These are phyloP conservation scores for Tetragonia tetragonoides DNA, from an alignment of 148 eudicot species.

Conservation along the genomic window DNA sequence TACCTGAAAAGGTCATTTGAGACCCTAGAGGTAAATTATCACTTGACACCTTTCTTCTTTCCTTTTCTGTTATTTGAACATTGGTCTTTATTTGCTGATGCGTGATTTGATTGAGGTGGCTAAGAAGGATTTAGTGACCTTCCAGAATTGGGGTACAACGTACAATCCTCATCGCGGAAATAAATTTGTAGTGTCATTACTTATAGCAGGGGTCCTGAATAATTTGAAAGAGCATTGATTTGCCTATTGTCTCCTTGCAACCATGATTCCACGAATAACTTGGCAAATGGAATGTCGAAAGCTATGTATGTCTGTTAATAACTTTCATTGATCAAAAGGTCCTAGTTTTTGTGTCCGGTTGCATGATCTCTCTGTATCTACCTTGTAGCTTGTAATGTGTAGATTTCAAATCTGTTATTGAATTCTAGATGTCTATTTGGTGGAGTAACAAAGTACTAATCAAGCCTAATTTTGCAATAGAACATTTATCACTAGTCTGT, in stretches of 20 bases:
- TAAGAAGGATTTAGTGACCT: background rate
- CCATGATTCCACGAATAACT: no score
- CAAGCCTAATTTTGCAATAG: background rate
- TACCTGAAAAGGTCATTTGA: constrained; percentile 84
- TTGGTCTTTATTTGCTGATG: background rate
- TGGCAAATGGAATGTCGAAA: background rate
- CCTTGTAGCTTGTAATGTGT: background rate
- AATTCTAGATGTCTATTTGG: background rate
- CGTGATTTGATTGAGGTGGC: background rate
- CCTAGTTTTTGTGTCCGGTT: background rate
- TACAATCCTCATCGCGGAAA: background rate
- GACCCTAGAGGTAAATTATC: constrained; percentile 71
- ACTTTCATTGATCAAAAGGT: background rate
- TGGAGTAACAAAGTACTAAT: no score
- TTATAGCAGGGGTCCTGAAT: background rate
- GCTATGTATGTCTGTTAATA: background rate
- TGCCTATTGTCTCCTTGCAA: background rate
- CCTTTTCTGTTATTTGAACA: background rate
- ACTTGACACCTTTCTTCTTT: background rate
- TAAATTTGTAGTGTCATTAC: background rate
- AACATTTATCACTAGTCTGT: background rate
- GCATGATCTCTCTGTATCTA: background rate
- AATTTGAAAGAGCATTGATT: background rate
- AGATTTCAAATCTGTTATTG: no score
- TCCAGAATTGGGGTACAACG: background rate